These are phyloP conservation scores for Skeletonema potamos DNA, from an alignment of 108 stramenopile species.

Conservation along the genomic window DNA sequence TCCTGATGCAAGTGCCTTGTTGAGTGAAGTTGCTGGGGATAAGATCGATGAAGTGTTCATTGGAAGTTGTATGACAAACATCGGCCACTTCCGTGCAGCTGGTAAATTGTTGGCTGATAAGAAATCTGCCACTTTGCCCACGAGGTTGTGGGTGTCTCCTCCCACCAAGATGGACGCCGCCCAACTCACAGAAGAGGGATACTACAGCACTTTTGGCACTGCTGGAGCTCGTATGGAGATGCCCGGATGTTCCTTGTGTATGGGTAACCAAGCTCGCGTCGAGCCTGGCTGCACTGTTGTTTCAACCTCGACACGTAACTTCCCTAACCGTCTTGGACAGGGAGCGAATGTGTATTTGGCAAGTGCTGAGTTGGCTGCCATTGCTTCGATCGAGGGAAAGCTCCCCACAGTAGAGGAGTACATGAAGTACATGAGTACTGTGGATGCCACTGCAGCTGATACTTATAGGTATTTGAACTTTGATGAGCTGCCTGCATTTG, in stretches of 20 bases:
- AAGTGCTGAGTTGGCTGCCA: slow-evolving; percentile 90
- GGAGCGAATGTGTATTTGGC: slow-evolving; percentile 95
- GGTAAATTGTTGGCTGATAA: slow-evolving; percentile 86
- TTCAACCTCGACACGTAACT: slow-evolving; percentile 94
- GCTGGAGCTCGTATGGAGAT: slow-evolving; percentile 95
- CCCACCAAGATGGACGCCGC: slow-evolving; percentile 98
- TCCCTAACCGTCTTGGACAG: slow-evolving; percentile 96
- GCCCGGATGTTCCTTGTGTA: slow-evolving; percentile 96
- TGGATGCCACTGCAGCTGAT: slow-evolving; percentile 85
- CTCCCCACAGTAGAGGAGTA: slow-evolving; percentile 91
- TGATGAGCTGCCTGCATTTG: slow-evolving; percentile 90
- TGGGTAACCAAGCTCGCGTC: slow-evolving; percentile 98
- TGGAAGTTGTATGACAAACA: slow-evolving; percentile 97
- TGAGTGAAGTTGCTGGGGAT: slow-evolving; percentile 84
- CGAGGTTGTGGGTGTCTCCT: slow-evolving; percentile 92
- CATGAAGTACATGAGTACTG: slow-evolving; percentile 75
- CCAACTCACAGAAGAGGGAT: slow-evolving; percentile 94
- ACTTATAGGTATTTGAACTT: slow-evolving; percentile 98
- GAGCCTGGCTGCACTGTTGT: slow-evolving; percentile 90
- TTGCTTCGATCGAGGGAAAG: slow-evolving; percentile 84
- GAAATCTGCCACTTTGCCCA: slow-evolving; percentile 71
- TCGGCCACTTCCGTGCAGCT: slow-evolving; percentile 97
- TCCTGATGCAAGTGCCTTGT: slow-evolving; percentile 88
- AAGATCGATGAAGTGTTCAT: slow-evolving; percentile 97
- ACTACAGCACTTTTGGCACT: slow-evolving; percentile 93